phyloP scores from a whole-genome alignment of 345 rosid species.

The Eucalyptus microcorys region DNA sequence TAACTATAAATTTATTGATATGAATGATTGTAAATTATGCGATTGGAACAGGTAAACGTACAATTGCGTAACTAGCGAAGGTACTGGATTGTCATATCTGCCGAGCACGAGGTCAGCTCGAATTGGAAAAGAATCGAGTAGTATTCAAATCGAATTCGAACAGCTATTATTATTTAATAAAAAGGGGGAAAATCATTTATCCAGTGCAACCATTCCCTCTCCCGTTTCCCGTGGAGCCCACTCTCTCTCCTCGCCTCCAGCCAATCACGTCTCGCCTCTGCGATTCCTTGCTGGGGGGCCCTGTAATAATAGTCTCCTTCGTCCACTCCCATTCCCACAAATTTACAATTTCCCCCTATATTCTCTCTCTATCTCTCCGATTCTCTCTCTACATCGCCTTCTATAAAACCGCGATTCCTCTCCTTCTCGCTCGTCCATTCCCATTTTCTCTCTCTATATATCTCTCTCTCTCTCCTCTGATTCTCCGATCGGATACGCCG shows the following conservation, averaged over 20 bases:
- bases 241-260: background rate
- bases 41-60: background rate
- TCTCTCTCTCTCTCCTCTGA: background rate
- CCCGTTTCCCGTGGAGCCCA: background rate
- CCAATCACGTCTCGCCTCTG: background rate
- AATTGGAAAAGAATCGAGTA: background rate
- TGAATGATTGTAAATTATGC: rapidly evolving
- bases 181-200: background rate
- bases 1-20: rapidly evolving
- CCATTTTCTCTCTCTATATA: background rate
- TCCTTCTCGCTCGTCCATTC: background rate
- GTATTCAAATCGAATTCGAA: background rate
- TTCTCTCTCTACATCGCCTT: background rate
- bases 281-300: background rate
- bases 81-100: background rate
- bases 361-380: background rate
- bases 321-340: background rate
- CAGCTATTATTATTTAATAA: background rate
- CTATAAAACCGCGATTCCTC: background rate
- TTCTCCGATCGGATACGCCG: background rate
- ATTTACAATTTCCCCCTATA: background rate
- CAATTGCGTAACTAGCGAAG: too few species aligned
- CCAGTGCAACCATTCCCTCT: background rate
- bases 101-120: background rate
- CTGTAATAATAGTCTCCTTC: background rate